phyloP scores from a whole-genome alignment of 192 early-diverging fungal species.

The Backusella liffmaniae region DNA sequence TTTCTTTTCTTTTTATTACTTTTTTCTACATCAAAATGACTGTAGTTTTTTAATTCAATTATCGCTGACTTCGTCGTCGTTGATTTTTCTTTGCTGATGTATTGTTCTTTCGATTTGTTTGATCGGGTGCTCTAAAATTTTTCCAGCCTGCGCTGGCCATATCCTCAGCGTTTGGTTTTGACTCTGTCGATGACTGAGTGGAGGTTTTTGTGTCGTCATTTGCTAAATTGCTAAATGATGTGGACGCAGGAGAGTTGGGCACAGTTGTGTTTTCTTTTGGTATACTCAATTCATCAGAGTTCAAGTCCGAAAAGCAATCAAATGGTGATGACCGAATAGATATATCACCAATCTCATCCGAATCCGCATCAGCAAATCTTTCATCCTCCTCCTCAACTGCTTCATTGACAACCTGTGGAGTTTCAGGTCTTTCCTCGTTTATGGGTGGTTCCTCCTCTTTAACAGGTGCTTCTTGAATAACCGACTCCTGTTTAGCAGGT shows the following conservation, averaged over 20 bases:
- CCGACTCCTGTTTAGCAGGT: neutral
- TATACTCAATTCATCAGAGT: neutral
- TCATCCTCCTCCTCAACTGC: neutral
- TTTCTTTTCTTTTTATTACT: too few relatives aligned
- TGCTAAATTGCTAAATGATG: neutral
- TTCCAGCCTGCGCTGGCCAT: neutral
- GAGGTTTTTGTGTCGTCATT: neutral
- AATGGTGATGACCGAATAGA: neutral
- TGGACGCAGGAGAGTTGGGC: neutral
- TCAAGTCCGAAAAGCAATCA: neutral
- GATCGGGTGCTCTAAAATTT: neutral
- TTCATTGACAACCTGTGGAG: too few relatives aligned
- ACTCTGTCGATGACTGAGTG: neutral
- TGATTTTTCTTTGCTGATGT: neutral
- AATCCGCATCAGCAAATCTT: conserved; percentile 11
- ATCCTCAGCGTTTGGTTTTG: neutral
- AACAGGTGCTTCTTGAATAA: neutral
- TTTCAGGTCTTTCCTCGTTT: neutral
- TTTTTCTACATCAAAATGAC: neutral
- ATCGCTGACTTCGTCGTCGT: neutral
- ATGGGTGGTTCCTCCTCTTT: neutral
- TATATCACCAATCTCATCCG: neutral
- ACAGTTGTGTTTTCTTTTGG: neutral
- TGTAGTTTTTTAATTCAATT: too few relatives aligned
- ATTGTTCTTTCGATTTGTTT: neutral